A percentile compares a stretch with the other conserved stretches of the same genome.
Evolutionary conservation across 108 stramenopile species (phyloP).

Genomic region (Parmales sp.): DNA sequence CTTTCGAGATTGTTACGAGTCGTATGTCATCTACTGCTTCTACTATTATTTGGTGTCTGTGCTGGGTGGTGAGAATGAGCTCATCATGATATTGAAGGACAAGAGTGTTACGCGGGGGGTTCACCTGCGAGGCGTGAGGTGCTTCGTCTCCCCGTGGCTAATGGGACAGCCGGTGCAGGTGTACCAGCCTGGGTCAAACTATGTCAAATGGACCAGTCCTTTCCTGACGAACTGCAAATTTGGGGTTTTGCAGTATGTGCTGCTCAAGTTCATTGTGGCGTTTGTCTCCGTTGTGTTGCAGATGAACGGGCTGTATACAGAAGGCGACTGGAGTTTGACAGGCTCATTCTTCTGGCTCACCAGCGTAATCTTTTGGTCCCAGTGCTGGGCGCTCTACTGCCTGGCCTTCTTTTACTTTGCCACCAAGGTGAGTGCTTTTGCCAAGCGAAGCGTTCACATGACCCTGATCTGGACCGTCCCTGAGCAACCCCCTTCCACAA

Average conservation of each 20-base stretch:
- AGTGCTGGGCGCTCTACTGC: constrained; percentile 93
- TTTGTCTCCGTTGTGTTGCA: constrained; percentile 48
- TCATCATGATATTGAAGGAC: constrained; percentile 74
- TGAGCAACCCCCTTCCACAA: no score
- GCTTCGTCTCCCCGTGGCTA: constrained; percentile 76
- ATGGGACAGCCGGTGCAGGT: constrained; percentile 68
- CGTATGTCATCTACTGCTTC: constrained; percentile 85
- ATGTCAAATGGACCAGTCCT: constrained; percentile 14
- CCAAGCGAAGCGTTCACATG: no score
- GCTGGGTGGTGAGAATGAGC: constrained; percentile 74
- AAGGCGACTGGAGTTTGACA: constrained; percentile 67
- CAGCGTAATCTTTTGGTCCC: constrained; percentile 74
- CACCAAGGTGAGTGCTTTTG: no score
- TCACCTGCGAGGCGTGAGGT: constrained; percentile 71
- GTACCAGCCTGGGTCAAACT: not conserved
- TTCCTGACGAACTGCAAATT: constrained; percentile 54
- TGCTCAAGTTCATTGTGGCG: constrained; percentile 48
- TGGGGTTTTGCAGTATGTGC: constrained; percentile 85
- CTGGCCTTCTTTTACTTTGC: constrained; percentile 88
- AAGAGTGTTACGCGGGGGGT: constrained; percentile 71
- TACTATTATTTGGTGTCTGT: constrained; percentile 81
- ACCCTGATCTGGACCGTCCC: no score
- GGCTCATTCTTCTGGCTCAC: constrained; percentile 78
- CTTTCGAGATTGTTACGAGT: constrained; percentile 70
- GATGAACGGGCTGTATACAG: constrained; percentile 61